phyloP scores from a whole-genome alignment of 768 basidiomycete species.

The Kwoniella newhampshirensis region DNA sequence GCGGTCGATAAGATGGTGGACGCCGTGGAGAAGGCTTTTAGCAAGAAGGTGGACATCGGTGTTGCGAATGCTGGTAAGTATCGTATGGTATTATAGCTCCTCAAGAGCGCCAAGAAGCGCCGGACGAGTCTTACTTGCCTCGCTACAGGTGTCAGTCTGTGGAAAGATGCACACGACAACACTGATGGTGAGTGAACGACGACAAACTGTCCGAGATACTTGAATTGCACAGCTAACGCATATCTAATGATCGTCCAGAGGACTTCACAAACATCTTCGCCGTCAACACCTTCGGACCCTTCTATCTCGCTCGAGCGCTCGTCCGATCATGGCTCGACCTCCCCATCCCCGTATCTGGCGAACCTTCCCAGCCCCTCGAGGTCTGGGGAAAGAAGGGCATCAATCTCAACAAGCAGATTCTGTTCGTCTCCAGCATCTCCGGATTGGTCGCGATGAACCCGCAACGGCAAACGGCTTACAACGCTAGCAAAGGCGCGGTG shows the following conservation, averaged over 20 bases:
- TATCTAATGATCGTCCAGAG: neutral
- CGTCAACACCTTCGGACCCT: conserved; percentile 48
- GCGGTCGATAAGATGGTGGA: conserved; percentile 41
- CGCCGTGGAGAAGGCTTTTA: conserved; percentile 36
- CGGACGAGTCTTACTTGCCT: too few species aligned
- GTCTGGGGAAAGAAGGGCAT: conserved; percentile 19
- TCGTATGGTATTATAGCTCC: too few species aligned
- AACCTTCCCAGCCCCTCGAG: conserved; percentile 9
- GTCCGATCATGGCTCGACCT: conserved; percentile 47
- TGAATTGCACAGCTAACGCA: neutral
- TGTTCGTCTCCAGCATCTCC: conserved; percentile 49
- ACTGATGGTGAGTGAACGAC: conserved; percentile 28
- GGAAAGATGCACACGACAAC: conserved; percentile 39
- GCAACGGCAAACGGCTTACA: conserved; percentile 50
- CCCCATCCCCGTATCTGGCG: conserved; percentile 8
- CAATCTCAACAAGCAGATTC: conserved; percentile 43
- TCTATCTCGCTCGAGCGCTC: conserved; percentile 48
- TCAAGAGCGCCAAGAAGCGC: too few species aligned
- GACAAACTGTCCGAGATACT: neutral
- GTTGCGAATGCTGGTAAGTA: conserved; percentile 49
- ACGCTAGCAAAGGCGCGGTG: conserved; percentile 1
- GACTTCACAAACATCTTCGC: conserved; percentile 33
- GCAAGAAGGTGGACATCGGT: conserved; percentile 49
- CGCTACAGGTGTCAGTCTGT: conserved; percentile 35
- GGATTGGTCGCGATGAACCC: conserved; percentile 51